These are phyloP conservation scores for Pythium volutum DNA, from an alignment of 352 stramenopile genomes.

Conservation along the genomic window DNA sequence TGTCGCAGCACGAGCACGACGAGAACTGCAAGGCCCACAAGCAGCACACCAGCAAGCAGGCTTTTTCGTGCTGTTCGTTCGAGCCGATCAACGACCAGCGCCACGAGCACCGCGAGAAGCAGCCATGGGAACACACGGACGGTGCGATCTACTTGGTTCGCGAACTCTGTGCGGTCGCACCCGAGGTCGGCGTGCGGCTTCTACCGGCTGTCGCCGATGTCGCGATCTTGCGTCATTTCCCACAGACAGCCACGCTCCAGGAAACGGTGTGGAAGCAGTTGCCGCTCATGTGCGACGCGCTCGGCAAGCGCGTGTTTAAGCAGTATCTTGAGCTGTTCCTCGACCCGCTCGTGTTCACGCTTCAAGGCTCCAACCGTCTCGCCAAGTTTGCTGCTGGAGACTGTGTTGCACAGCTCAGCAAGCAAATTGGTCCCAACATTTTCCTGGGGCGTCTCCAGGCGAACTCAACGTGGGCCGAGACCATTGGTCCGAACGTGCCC, in stretches of 20 bases:
- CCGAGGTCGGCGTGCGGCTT: slow-evolving; percentile 45
- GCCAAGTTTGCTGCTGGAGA: slow-evolving; percentile 71
- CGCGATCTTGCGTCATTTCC: slow-evolving; percentile 73
- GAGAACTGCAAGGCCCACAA: slow-evolving; percentile 89
- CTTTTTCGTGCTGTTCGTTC: slow-evolving; percentile 94
- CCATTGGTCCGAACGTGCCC: slow-evolving; percentile 40
- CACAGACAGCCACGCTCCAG: slow-evolving; percentile 68
- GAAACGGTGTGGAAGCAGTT: slow-evolving; percentile 87
- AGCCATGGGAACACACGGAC: slow-evolving; percentile 95
- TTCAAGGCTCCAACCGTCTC: slow-evolving; percentile 67
- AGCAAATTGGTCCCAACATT: slow-evolving; percentile 81
- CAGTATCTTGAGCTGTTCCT: slow-evolving; percentile 82
- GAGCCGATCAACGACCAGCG: slow-evolving; percentile 92
- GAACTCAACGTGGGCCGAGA: slow-evolving; percentile 57
- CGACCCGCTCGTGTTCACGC: slow-evolving; percentile 77
- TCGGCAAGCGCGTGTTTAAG: slow-evolving; percentile 86
- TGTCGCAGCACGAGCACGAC: slow-evolving; percentile 92
- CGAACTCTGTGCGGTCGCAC: slow-evolving; percentile 81
- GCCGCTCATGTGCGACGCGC: slow-evolving; percentile 58
- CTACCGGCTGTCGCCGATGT: slow-evolving; percentile 65
- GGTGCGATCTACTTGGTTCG: slow-evolving; percentile 95
- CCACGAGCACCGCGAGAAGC: slow-evolving; percentile 79
- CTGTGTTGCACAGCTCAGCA: slow-evolving; percentile 69
- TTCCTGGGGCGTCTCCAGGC: slow-evolving; percentile 76
- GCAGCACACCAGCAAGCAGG: slow-evolving; percentile 91